Evolutionary conservation across 257 asterid genomes (phyloP).

Genomic region (Parsonsia alboflavescens): DNA sequence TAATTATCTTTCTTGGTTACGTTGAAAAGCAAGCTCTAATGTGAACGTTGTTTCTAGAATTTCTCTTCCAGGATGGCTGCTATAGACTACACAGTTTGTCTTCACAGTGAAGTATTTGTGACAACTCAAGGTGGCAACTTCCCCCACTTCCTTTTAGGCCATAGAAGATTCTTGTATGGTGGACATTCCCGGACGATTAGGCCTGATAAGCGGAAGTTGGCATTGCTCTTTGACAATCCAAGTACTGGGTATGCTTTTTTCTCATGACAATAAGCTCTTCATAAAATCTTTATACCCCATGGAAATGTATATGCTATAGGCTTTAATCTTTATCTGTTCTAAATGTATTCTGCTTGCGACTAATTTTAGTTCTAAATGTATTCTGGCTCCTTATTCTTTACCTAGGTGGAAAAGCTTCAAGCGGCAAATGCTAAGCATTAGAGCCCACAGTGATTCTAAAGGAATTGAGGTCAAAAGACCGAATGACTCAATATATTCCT

Average conservation of each 20-base stretch:
- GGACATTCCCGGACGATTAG: conserved; percentile 92
- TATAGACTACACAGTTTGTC: conserved; percentile 95
- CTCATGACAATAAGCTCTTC: neutral
- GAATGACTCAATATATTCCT: conserved; percentile 73
- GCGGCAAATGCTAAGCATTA: conserved; percentile 76
- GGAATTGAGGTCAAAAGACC: conserved; percentile 85
- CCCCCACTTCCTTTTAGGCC: conserved; percentile 96
- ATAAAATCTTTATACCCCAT: neutral
- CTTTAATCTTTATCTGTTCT: too few relatives aligned
- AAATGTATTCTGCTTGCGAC: neutral
- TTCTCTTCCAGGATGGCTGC: conserved; percentile 99
- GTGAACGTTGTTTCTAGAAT: conserved; percentile 50
- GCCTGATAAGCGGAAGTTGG: conserved; percentile 94
- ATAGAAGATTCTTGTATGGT: conserved; percentile 80
- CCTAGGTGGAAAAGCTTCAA: conserved; percentile 93
- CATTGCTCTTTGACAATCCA: conserved; percentile 65
- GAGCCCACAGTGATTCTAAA: conserved; percentile 83
- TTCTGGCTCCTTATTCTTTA: conserved; percentile 13
- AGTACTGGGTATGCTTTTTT: conserved; percentile 66
- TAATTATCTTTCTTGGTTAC: conserved; percentile 3
- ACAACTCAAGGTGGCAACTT: conserved; percentile 99
- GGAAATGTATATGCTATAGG: too few relatives aligned
- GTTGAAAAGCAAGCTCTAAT: conserved; percentile 28
- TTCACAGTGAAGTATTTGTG: conserved; percentile 97
- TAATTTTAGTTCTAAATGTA: conserved; percentile 2